Conservation (phyloP, 495 filamentous ascomycete species). For the Trichoderma gamsii region DNA sequence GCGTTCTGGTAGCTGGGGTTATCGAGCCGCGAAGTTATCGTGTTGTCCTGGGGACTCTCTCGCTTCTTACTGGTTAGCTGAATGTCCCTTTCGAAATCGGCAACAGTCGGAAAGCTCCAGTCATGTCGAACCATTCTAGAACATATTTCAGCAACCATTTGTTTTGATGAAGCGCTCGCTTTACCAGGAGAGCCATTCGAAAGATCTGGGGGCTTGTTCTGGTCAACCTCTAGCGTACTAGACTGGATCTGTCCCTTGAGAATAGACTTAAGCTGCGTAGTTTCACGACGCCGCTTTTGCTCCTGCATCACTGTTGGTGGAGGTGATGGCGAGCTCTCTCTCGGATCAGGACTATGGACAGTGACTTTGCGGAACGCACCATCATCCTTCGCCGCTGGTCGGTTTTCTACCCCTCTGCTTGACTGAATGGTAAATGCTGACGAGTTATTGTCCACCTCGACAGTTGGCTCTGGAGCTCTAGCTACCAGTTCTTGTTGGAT, state of each 20-base stretch:
- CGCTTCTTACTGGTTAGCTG: background rate
- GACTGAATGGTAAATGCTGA: background rate
- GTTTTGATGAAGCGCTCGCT: background rate
- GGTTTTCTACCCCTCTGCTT: background rate
- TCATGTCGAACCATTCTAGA: background rate
- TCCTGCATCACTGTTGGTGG: constrained; percentile 13
- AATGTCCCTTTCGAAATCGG: constrained; percentile 4
- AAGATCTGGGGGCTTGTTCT: background rate
- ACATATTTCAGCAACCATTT: background rate
- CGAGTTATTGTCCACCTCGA: background rate
- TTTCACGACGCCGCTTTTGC: constrained; percentile 13
- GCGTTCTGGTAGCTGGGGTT: background rate
- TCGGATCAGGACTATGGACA: constrained; percentile 2
- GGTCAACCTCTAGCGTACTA: background rate
- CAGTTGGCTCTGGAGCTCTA: background rate
- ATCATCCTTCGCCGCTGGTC: background rate
- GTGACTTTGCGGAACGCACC: background rate
- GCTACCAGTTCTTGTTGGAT: background rate
- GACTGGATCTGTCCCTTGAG: background rate
- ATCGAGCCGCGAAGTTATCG: background rate
- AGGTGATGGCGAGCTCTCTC: background rate
- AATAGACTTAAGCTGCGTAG: background rate
- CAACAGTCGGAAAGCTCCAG: constrained; percentile 9
- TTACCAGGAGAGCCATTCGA: background rate
- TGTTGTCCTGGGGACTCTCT: background rate